phyloP scores from a whole-genome alignment of 2,329 filamentous ascomycete genomes.

The Colletotrichum sp. region DNA sequence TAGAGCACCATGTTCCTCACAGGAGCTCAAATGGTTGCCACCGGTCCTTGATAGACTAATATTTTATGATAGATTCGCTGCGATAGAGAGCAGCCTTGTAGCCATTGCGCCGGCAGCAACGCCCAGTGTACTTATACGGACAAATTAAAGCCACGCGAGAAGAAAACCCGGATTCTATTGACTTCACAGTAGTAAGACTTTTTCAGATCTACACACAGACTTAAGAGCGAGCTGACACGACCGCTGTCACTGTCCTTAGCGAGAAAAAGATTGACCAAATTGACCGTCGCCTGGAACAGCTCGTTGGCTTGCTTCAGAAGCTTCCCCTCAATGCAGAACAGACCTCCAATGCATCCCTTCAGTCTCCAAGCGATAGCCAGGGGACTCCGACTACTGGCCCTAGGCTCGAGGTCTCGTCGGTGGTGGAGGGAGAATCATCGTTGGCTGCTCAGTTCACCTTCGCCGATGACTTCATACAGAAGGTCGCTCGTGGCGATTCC shows the following conservation, averaged over 20 bases:
- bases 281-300: slow-evolving; percentile 38
- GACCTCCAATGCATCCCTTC: slow-evolving; percentile 33
- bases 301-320: slow-evolving; percentile 35
- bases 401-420: slow-evolving; percentile 1
- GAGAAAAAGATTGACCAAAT: slow-evolving; percentile 44
- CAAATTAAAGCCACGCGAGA: slow-evolving; percentile 33
- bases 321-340: background rate
- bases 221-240: rapidly evolving
- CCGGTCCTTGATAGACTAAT: rapidly evolving
- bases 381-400: rapidly evolving
- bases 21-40: rapidly evolving
- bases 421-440: slow-evolving; percentile 50
- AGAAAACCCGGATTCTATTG: slow-evolving; percentile 40
- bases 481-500: slow-evolving; percentile 35
- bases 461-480: slow-evolving; percentile 48
- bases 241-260: slow-evolving; percentile 20
- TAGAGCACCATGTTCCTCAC: background rate
- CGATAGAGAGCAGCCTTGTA: slow-evolving; percentile 40
- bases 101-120: slow-evolving; percentile 39
- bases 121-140: slow-evolving; percentile 38
- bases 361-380: background rate
- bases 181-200: slow-evolving; percentile 40
- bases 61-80: slow-evolving; percentile 33
- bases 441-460: slow-evolving; percentile 51
- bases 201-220: too few relatives aligned